phyloP scores from a whole-genome alignment of 257 asterid genomes.

The Scutellaria minor region DNA sequence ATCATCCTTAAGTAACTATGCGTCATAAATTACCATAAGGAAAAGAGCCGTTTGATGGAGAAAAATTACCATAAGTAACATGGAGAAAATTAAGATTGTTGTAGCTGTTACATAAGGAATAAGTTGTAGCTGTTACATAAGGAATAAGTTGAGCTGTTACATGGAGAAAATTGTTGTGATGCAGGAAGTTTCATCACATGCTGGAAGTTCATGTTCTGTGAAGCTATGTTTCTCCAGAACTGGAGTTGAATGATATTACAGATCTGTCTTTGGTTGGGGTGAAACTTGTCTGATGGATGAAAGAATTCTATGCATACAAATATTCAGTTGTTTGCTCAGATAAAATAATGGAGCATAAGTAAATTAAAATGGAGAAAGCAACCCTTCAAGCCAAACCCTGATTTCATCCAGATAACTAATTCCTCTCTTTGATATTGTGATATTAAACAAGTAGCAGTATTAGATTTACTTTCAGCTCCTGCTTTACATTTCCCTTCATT shows the following conservation, averaged over 20 bases:
- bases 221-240: not conserved
- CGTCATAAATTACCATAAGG: not conserved
- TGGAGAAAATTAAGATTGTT: no score
- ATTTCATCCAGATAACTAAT: not conserved
- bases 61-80: no score
- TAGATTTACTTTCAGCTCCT: constrained; percentile 2
- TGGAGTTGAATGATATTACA: not conserved
- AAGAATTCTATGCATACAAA: not conserved
- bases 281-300: not conserved
- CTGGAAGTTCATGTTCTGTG: constrained; percentile 8
- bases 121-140: constrained; percentile 16
- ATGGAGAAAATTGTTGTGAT: constrained; percentile 1
- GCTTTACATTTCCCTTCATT: not conserved
- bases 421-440: not conserved
- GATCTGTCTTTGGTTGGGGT: constrained; percentile 9
- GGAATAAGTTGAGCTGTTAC: constrained; percentile 13
- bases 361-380: not conserved
- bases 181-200: not conserved
- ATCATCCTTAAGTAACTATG: not conserved
- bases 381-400: not conserved
- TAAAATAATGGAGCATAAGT: not conserved
- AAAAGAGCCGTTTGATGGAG: not conserved
- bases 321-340: constrained; percentile 22
- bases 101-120: constrained; percentile 1
- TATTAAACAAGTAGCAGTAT: not conserved